phyloP scores from a whole-genome alignment of 371 early-diverging fungal species.

The Chytridiales sp. region DNA sequence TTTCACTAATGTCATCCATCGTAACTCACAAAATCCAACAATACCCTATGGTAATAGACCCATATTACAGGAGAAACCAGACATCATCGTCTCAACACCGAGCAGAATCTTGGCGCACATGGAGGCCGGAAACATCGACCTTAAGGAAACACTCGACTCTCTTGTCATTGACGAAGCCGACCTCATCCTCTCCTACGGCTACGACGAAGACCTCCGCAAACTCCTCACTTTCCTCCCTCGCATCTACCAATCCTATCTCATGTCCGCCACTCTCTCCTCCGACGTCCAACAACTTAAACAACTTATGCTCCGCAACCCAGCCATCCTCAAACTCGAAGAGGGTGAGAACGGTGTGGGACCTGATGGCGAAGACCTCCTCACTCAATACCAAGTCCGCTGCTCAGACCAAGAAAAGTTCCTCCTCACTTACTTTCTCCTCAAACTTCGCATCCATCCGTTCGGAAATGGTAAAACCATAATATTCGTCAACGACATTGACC shows the following conservation, averaged over 20 bases:
- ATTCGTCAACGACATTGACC: constrained; percentile 92
- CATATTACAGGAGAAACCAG: constrained; percentile 78
- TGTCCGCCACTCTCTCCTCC: constrained; percentile 78
- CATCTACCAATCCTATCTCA: constrained; percentile 83
- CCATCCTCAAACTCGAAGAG: constrained; percentile 79
- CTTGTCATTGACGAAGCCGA: constrained; percentile 96
- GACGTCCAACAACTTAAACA: constrained; percentile 84
- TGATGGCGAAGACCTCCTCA: constrained; percentile 56
- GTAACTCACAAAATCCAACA: too few relatives aligned
- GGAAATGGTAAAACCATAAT: constrained; percentile 88
- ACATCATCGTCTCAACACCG: constrained; percentile 84
- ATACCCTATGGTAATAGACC: too few relatives aligned
- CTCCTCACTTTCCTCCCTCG: constrained; percentile 73
- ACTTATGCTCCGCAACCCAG: constrained; percentile 81
- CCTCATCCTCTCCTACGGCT: constrained; percentile 88
- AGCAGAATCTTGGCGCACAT: constrained; percentile 73
- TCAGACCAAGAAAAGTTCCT: constrained; percentile 86
- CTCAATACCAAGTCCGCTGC: constrained; percentile 73
- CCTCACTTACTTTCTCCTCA: constrained; percentile 84
- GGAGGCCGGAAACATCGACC: constrained; percentile 57
- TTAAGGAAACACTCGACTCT: constrained; percentile 67
- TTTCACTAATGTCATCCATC: neutral
- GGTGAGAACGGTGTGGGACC: constrained; percentile 26
- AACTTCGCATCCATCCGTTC: constrained; percentile 68
- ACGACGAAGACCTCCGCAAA: constrained; percentile 65